A percentile compares a stretch with the other conserved stretches of the same genome.
phyloP scores from a whole-genome alignment of 148 eudicot genomes.

The Arctostaphylos glauca region DNA sequence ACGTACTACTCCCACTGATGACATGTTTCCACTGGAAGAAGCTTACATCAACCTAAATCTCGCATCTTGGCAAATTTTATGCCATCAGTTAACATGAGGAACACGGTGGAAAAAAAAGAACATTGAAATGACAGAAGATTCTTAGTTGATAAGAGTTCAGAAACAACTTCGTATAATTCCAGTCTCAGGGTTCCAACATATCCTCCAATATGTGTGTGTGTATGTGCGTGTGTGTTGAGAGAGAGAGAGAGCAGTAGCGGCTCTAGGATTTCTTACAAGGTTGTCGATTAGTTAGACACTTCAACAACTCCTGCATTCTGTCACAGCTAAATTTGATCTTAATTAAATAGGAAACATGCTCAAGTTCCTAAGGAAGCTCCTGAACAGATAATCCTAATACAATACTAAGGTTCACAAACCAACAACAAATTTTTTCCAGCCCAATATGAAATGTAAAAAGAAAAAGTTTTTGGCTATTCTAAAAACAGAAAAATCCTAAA shows the following conservation, averaged over 20 bases:
- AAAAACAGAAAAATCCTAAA: too few species aligned
- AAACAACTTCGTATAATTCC: background rate
- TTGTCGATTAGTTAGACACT: background rate
- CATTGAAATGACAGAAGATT: background rate
- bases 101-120: background rate
- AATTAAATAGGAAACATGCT: too few species aligned
- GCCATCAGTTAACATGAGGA: background rate
- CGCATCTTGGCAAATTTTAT: background rate
- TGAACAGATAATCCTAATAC: too few species aligned
- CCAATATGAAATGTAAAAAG: too few species aligned
- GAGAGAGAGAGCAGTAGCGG: background rate
- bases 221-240: background rate
- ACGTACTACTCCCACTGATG: too few species aligned
- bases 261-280: background rate
- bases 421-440: too few species aligned
- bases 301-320: background rate
- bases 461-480: too few species aligned
- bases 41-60: background rate
- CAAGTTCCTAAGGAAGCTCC: too few species aligned
- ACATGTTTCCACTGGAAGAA: too few species aligned
- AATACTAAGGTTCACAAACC: too few species aligned
- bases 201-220: background rate
- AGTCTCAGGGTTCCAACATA: background rate
- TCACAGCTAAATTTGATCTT: too few species aligned
- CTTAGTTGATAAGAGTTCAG: slow-evolving; percentile 1